phyloP scores from a whole-genome alignment of 805 yeast species.

The Wickerhamomyces ciferrii region DNA sequence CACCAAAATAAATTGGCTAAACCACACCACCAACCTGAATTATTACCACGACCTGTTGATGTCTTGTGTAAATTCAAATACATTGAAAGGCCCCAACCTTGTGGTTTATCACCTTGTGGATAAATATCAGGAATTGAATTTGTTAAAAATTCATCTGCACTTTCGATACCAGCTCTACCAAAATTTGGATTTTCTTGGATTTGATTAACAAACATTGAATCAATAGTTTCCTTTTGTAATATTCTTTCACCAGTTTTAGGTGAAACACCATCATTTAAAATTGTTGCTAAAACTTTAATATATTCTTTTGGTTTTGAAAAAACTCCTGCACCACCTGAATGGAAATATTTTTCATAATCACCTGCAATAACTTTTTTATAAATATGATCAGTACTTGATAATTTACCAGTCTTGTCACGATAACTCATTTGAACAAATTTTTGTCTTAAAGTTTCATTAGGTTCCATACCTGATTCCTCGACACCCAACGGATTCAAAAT shows the following conservation, averaged over 20 bases:
- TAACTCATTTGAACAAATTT: conserved; percentile 19
- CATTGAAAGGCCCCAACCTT: conserved; percentile 29
- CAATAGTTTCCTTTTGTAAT: conserved; percentile 27
- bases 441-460: conserved; percentile 11
- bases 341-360: conserved; percentile 8
- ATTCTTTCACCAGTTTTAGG: conserved; percentile 27
- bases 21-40: conserved; percentile 36
- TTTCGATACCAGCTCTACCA: conserved; percentile 11
- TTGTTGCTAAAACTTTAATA: conserved; percentile 30
- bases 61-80: conserved; percentile 20
- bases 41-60: conserved; percentile 31
- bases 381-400: conserved; percentile 7
- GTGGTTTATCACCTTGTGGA: conserved; percentile 21
- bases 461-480: conserved; percentile 21
- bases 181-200: conserved; percentile 24
- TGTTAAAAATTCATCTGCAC: conserved; percentile 8
- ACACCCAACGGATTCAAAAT: conserved; percentile 27
- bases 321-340: conserved; percentile 40
- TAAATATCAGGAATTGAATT: conserved; percentile 15
- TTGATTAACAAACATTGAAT: conserved; percentile 26
- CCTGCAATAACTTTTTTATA: conserved; percentile 6
- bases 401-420: conserved; percentile 15
- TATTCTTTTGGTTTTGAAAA: conserved; percentile 36
- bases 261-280: conserved; percentile 37
- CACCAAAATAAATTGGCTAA: conserved; percentile 34